phyloP scores from a whole-genome alignment of 225 moss, liverwort and hornwort species.

The Neckera pumila region DNA sequence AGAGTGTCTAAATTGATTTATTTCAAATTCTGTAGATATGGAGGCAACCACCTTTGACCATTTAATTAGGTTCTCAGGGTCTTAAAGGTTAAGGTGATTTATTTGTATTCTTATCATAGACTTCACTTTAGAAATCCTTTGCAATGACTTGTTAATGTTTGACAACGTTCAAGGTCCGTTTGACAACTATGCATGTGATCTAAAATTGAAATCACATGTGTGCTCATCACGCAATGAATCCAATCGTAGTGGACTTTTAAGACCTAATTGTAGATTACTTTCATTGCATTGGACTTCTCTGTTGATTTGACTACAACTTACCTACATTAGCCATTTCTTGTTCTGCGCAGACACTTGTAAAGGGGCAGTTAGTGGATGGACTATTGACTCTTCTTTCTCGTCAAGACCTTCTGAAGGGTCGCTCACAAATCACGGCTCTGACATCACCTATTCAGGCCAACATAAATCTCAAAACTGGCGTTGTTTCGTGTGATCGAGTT shows the following conservation, averaged over 20 bases:
- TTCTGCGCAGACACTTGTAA: conserved; percentile 65
- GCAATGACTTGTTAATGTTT: neutral
- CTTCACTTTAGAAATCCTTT: neutral
- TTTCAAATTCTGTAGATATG: neutral
- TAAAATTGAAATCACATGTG: neutral
- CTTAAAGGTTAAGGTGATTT: neutral
- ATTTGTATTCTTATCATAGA: neutral
- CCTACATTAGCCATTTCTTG: neutral
- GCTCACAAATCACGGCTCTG: conserved; percentile 67
- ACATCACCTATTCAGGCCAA: conserved; percentile 77
- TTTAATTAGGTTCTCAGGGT: neutral
- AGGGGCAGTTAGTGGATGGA: conserved; percentile 80
- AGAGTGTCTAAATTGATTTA: neutral
- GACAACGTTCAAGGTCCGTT: neutral
- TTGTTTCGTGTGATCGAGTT: conserved; percentile 59
- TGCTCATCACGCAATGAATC: neutral
- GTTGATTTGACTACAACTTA: neutral
- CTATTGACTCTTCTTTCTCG: conserved; percentile 65
- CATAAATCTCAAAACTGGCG: conserved; percentile 65
- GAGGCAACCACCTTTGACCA: neutral
- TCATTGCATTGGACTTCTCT: neutral
- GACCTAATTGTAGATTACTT: neutral
- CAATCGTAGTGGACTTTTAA: neutral
- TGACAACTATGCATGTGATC: neutral
- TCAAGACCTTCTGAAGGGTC: conserved; percentile 65